A percentile compares a stretch with the other conserved stretches of the same genome.
Evolutionary conservation across 805 yeast genomes (phyloP).

Genomic region (Starmerella roubikii): DNA sequence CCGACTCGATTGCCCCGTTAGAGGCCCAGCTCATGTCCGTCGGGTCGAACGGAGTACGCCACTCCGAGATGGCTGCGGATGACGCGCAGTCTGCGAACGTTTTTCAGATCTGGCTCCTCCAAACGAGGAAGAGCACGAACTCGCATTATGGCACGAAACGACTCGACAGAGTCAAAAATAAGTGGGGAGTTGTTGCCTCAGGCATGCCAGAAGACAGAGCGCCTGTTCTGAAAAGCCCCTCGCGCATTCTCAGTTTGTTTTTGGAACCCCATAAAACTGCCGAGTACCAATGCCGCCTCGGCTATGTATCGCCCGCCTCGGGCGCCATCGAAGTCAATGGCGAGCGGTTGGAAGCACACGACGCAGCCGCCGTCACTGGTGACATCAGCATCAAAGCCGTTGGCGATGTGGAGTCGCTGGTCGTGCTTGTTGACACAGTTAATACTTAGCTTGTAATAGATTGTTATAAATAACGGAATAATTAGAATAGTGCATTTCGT

Average conservation of each 20-base stretch:
- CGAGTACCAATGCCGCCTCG: constrained; percentile 1
- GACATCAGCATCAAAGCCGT: not conserved
- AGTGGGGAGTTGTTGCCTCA: constrained; percentile 2
- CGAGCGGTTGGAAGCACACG: constrained; percentile 1
- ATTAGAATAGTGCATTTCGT: too few relatives aligned
- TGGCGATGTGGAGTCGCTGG: constrained; percentile 1
- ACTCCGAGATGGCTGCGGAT: constrained; percentile 2
- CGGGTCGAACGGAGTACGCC: constrained; percentile 3
- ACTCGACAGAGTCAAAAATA: not conserved
- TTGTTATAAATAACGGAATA: too few relatives aligned
- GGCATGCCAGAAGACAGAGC: constrained; percentile 2
- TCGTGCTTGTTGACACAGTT: constrained; percentile 2
- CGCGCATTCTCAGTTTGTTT: constrained; percentile 3
- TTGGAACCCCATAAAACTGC: not conserved
- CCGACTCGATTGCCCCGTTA: constrained; percentile 4
- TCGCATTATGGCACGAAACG: not conserved
- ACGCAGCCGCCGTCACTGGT: constrained; percentile 5
- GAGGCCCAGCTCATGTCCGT: constrained; percentile 7
- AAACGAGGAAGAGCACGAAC: not conserved
- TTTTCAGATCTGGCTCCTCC: constrained; percentile 11
- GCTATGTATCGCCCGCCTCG: constrained; percentile 3
- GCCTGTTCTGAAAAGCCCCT: constrained; percentile 1
- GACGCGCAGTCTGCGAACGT: constrained; percentile 1
- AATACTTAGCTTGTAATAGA: too few relatives aligned
- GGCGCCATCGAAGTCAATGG: constrained; percentile 6